A percentile compares a stretch with the other conserved stretches of the same genome.
phyloP scores from a whole-genome alignment of 768 basidiomycete species.

The Cubamyces lactineus region DNA sequence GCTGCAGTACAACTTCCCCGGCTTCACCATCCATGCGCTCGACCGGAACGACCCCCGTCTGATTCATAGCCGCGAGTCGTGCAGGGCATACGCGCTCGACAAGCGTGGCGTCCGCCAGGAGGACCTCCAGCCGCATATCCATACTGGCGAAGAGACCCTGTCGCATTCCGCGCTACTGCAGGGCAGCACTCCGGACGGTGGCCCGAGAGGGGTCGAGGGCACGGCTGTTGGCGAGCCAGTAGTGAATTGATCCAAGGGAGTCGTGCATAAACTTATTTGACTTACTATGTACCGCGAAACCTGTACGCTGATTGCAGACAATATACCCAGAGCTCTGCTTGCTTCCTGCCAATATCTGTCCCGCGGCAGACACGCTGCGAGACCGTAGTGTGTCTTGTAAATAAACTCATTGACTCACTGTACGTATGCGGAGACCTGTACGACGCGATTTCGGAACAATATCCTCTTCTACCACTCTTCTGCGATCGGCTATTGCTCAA shows the following conservation, averaged over 20 bases:
- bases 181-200: not conserved
- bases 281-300: slow-evolving; percentile 16
- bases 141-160: slow-evolving; percentile 58
- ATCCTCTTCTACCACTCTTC: no score
- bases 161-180: slow-evolving; percentile 30
- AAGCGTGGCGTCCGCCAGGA: slow-evolving; percentile 60
- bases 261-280: slow-evolving; percentile 4
- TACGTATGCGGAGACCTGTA: no score
- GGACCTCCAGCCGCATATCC: slow-evolving; percentile 66
- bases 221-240: slow-evolving; percentile 8
- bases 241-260: not conserved
- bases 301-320: slow-evolving; percentile 12
- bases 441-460: no score
- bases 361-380: not conserved
- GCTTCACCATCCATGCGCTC: slow-evolving; percentile 58
- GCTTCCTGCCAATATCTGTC: not conserved
- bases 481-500: no score
- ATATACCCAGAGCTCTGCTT: not conserved
- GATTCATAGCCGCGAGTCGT: slow-evolving; percentile 63
- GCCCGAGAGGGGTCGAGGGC: not conserved
- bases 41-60: slow-evolving; percentile 59
- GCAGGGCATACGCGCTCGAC: slow-evolving; percentile 64
- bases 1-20: slow-evolving; percentile 75
- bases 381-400: no score
- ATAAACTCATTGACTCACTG: no score